Base-by-base conservation (phyloP, 148 eudicot genomes). In the Rhododendron ovatum region DNA sequence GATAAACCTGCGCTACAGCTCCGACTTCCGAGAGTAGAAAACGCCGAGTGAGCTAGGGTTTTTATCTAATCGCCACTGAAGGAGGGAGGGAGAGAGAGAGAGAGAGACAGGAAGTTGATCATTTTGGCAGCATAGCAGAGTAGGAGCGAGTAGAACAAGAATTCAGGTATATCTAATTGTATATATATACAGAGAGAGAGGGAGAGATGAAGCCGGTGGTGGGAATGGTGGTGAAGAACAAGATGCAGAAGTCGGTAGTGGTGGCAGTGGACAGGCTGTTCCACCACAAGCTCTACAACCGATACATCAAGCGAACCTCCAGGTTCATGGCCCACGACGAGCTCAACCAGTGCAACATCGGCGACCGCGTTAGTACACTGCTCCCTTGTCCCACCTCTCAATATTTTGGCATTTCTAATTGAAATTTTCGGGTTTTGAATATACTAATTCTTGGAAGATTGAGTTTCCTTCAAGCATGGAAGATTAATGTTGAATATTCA, bases 241-340 rank as follows among this genome's bases (percentile, higher is more conserved):
- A 86, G 84, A 86, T 86, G 88, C 88, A 86, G 84, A 86, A 86
- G 74, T 86, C 88, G 7, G 88, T 86, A 39, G 88, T 86, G 57
- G 88, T 86, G 85, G 88, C 88, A 13, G 88, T 86, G 20, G 88
- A 86, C 45, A 86, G 88, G 57, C 88, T 86, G 12, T 83, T 86
- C 79, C 88, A 86, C 88, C 50, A 82, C 74, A 86, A 86, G 69
- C 67, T 86, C 17, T 86, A 82, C 74, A 86, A 86, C 28, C 84
- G 88, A 39, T 86, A 86, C 45, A 73, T 86, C 15, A 86, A 86
- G 67, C 88, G 88, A 35, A 86, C 88, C 73, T 86, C 88, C 74
- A 86, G 77, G 73, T 86, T 86, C 81, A 86, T 86, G 88, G 88
- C 88, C 43, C 88, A 86, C 57, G 88, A 86, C 74, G 88, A 86